Evolutionary conservation across 306 rosid genomes (phyloP), one percentile per base, ranked within the genome.

Genomic region (Malus fusca): DNA sequence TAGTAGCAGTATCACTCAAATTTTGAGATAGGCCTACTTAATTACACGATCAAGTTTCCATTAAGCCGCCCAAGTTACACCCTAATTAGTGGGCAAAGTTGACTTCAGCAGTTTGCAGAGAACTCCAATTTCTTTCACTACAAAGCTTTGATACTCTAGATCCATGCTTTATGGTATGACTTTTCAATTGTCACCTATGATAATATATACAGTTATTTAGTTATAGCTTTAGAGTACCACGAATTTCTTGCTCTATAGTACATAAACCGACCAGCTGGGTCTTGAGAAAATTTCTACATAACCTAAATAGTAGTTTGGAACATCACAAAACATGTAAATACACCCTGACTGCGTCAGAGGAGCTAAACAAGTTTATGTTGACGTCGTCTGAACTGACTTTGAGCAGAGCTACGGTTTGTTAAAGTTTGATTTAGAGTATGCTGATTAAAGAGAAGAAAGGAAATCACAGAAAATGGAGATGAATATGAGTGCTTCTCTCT

Each of bases 351-450:
- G 21, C 17, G 55, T 15, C 55, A 48, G 55, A 48, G 21, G 8
- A 48, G 55, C 55, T 23, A 23, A 22, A n/a, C 63, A n/a, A 4
- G 21, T 28, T 78, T 69, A 11, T 11, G 53, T 78, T 17, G 62
- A 23, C 33, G 69, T 69, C 68, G 22, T 82, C 82, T 72, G 74
- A 70, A 82, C 77, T 75, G 85, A 82, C 85, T 82, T 82, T 64
- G 74, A 69, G 52, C 76, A 59, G 66, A 51, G 78, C 83, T 72
- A 77, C 61, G 12, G 69, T 33, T 33, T 94, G 89, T 83, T 90
- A 86, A 76, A 90, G 93, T 79, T 85, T 89, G 90, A 93, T 46
- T 46, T 13, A 46, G 52, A 46, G 52, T 44, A 4, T 44, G 52
- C 0, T 44, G 52, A 44, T 44, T 44, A 2, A 44, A 4, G 52